A percentile compares a stretch with the other conserved stretches of the same genome.
These are phyloP conservation scores for Solanum hybrid DNA, from an alignment of 305 asterid genomes.

Conservation along the genomic window DNA sequence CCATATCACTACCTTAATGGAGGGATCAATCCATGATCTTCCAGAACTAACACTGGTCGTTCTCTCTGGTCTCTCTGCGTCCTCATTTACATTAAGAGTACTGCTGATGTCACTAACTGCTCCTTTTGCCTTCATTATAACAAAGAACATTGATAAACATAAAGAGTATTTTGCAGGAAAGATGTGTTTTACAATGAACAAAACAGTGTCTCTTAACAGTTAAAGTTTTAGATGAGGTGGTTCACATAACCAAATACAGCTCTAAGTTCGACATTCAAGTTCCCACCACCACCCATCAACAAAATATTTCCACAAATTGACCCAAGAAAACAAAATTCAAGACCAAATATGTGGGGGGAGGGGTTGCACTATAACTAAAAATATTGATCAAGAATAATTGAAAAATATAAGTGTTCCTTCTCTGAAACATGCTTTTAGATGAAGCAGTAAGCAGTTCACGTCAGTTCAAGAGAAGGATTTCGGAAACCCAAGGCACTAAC, in stretches of 20 bases:
- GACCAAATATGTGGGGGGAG: background rate
- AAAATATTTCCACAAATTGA: background rate
- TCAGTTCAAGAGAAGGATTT: background rate
- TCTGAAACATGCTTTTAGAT: background rate
- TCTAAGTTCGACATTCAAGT: background rate
- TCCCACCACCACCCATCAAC: background rate
- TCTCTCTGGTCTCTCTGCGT: conserved; percentile 51
- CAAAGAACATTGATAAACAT: conserved; percentile 8
- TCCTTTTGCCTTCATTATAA: conserved; percentile 51
- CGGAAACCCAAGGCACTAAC: background rate
- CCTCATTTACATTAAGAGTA: conserved; percentile 31
- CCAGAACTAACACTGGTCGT: conserved; percentile 40
- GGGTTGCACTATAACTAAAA: background rate
- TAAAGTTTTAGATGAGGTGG: background rate
- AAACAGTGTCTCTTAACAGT: background rate
- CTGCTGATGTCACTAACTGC: conserved; percentile 35
- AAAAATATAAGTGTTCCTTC: background rate
- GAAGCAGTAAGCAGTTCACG: background rate
- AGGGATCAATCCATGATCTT: conserved; percentile 51
- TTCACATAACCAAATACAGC: background rate
- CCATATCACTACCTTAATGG: conserved; percentile 33
- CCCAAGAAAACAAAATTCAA: background rate
- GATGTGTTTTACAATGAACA: background rate
- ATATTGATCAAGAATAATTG: background rate
- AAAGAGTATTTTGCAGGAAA: background rate